Evolutionary conservation across 495 filamentous ascomycete genomes (phyloP).

Genomic region (Lentithecium fluviatile): DNA sequence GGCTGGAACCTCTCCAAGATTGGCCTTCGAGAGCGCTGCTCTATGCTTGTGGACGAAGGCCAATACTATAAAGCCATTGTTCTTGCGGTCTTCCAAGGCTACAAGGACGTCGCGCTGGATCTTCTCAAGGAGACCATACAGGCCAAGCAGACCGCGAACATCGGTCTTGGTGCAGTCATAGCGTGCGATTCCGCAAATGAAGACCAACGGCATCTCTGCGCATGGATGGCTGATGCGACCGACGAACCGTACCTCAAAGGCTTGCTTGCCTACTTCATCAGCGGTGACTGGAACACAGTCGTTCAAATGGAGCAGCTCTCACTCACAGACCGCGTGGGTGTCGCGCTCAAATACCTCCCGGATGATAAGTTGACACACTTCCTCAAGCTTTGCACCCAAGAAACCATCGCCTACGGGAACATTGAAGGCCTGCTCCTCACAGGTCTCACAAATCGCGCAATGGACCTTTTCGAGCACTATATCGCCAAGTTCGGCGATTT

Average conservation of each 20-base stretch:
- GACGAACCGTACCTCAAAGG: conserved; percentile 85
- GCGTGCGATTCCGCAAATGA: conserved; percentile 53
- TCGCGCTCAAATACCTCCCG: conserved; percentile 79
- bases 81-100: conserved; percentile 44
- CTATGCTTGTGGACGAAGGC: conserved; percentile 57
- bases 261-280: conserved; percentile 87
- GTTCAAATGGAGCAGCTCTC: conserved; percentile 79
- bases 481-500: conserved; percentile 82
- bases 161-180: conserved; percentile 53
- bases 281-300: conserved; percentile 81
- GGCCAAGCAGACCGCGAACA: conserved; percentile 39
- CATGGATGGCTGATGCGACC: conserved; percentile 63
- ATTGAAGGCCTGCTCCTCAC: conserved; percentile 87
- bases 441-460: conserved; percentile 72
- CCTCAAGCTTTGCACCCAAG: conserved; percentile 60
- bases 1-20: conserved; percentile 64
- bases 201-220: conserved; percentile 47
- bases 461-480: conserved; percentile 84
- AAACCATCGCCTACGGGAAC: conserved; percentile 70
- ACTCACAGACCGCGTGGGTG: conserved; percentile 77
- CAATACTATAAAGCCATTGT: conserved; percentile 70
- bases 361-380: conserved; percentile 76
- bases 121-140: conserved; percentile 41
- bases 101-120: conserved; percentile 44
- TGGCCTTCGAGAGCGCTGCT: conserved; percentile 58